phyloP scores from a whole-genome alignment of 805 yeast genomes.

The Blastobotrys mokoenaii region DNA sequence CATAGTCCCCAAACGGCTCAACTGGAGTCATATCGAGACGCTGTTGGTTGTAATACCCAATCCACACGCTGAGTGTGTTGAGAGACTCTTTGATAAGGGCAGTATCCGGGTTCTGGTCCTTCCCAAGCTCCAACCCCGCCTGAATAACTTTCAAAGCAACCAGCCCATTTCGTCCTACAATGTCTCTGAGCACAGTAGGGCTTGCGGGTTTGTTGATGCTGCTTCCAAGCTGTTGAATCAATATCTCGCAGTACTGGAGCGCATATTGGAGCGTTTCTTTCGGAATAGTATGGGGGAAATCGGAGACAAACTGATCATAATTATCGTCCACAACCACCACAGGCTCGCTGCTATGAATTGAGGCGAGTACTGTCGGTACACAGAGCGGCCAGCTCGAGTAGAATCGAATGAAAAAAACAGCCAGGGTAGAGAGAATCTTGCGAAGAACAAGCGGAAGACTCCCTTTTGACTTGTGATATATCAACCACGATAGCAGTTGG shows the following conservation, averaged over 20 bases:
- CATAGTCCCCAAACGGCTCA: slow-evolving; percentile 2
- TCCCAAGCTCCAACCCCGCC: background rate
- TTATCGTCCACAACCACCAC: background rate
- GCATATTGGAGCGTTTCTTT: slow-evolving; percentile 3
- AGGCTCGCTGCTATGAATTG: slow-evolving; percentile 5
- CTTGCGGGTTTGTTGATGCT: background rate
- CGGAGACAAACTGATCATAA: too few relatives aligned
- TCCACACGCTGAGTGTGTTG: slow-evolving; percentile 6
- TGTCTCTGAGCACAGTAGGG: background rate
- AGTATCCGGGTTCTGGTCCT: background rate
- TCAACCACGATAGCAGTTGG: slow-evolving; percentile 19
- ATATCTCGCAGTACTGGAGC: slow-evolving; percentile 19
- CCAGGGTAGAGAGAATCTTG: slow-evolving; percentile 50
- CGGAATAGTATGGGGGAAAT: background rate
- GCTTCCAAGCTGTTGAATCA: slow-evolving; percentile 22
- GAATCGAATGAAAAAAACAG: slow-evolving; percentile 38
- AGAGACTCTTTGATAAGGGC: background rate
- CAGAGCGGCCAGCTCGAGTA: slow-evolving; percentile 34
- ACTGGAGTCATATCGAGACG: slow-evolving; percentile 1
- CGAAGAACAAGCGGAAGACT: slow-evolving; percentile 37
- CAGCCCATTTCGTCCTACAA: background rate
- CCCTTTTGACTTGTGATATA: slow-evolving; percentile 3
- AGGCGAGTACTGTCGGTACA: slow-evolving; percentile 13
- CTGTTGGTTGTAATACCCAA: slow-evolving; percentile 1
- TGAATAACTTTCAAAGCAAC: background rate